A percentile compares a stretch with the other conserved stretches of the same genome.
Conservation (phyloP, 1,139 yeast genomes). For the Taiozyma onychis region DNA sequence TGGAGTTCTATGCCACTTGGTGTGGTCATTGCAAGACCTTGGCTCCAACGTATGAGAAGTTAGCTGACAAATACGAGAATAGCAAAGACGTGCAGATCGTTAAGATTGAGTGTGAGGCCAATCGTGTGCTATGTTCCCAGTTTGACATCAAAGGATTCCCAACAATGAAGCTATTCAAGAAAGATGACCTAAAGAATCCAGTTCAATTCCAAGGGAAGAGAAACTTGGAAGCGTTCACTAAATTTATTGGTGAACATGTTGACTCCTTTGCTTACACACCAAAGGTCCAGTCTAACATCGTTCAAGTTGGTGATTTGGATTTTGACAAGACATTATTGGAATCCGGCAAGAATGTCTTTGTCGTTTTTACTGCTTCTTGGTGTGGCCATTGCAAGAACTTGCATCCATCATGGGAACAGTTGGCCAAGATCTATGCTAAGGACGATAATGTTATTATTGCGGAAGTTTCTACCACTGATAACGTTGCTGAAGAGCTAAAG, state of each 20-base stretch:
- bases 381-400: conserved; percentile 96
- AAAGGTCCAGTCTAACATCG: conserved; percentile 17
- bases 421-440: conserved; percentile 56
- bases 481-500: conserved; percentile 25
- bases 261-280: conserved; percentile 48
- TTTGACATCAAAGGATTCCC: conserved; percentile 89
- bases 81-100: conserved; percentile 65
- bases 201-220: conserved; percentile 65
- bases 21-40: conserved; percentile 97
- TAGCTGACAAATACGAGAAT: conserved; percentile 55
- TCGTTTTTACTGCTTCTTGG: conserved; percentile 98
- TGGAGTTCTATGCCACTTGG: conserved; percentile 97
- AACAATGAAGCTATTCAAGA: conserved; percentile 85
- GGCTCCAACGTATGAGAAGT: conserved; percentile 85
- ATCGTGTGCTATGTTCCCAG: conserved; percentile 77
- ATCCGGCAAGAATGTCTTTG: conserved; percentile 47
- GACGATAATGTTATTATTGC: conserved; percentile 67
- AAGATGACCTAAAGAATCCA: conserved; percentile 60
- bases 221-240: conserved; percentile 62
- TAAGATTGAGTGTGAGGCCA: conserved; percentile 82
- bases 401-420: conserved; percentile 88
- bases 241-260: conserved; percentile 56
- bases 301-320: conserved; percentile 22
- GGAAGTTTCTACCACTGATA: conserved; percentile 80
- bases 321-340: conserved; percentile 18